Evolutionary conservation across 78 protist species (phyloP).

Genomic region (Polysphondylium violaceum): DNA sequence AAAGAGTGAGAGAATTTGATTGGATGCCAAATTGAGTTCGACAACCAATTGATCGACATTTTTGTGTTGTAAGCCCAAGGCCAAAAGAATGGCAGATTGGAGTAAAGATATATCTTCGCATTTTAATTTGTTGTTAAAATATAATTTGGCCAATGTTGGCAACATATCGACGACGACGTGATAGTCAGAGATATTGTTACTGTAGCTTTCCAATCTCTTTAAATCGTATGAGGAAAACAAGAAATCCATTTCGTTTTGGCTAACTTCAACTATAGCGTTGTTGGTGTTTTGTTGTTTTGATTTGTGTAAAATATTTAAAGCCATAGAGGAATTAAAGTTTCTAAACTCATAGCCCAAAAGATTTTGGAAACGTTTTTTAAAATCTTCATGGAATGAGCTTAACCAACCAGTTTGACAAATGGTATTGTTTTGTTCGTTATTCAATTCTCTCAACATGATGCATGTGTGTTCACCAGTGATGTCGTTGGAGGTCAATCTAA

Average conservation of each 20-base stretch:
- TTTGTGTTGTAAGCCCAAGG: constrained; percentile 93
- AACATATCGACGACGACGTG: constrained; percentile 94
- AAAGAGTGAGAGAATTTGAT: constrained; percentile 75
- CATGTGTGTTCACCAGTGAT: constrained; percentile 98
- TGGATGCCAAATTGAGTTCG: constrained; percentile 42
- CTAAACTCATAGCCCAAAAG: constrained; percentile 63
- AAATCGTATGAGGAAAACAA: constrained; percentile 89
- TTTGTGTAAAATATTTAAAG: constrained; percentile 31
- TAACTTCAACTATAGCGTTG: background rate
- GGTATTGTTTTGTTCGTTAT: background rate
- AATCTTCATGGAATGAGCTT: constrained; percentile 55
- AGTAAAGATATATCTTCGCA: constrained; percentile 43
- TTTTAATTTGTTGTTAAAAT: constrained; percentile 72
- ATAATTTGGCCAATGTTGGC: constrained; percentile 88
- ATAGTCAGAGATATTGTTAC: constrained; percentile 90
- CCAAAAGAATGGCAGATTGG: constrained; percentile 93
- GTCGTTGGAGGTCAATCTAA: constrained; percentile 95
- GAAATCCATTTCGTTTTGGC: constrained; percentile 36
- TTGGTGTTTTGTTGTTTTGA: background rate
- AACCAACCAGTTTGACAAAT: constrained; percentile 50
- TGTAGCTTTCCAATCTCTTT: constrained; percentile 90
- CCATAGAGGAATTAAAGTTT: constrained; percentile 13
- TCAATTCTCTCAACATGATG: constrained; percentile 90
- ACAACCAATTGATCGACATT: constrained; percentile 72
- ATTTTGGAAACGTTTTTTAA: constrained; percentile 31